These are phyloP conservation scores for Scytalidium sp. DNA, from an alignment of 2,329 filamentous ascomycete species.

Conservation along the genomic window DNA sequence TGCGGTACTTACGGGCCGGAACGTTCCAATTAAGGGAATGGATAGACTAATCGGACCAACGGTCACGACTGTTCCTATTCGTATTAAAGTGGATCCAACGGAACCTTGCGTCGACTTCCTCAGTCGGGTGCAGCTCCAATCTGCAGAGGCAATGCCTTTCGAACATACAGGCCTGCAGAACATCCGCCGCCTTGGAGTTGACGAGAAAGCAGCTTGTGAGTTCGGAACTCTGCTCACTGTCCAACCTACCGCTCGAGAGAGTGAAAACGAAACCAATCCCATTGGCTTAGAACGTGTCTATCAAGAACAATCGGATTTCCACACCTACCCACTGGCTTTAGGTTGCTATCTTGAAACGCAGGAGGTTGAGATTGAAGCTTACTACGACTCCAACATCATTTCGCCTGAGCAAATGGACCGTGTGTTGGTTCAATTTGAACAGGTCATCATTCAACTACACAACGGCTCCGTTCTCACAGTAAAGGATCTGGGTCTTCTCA, in stretches of 20 bases:
- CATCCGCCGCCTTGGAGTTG: slow-evolving; percentile 2
- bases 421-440: slow-evolving; percentile 9
- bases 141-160: slow-evolving; percentile 40
- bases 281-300: too few relatives aligned
- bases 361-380: slow-evolving; percentile 8
- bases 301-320: slow-evolving; percentile 12
- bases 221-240: slow-evolving; percentile 5
- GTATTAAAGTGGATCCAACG: slow-evolving; percentile 27
- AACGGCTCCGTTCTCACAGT: too few relatives aligned
- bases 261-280: too few relatives aligned
- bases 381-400: slow-evolving; percentile 8
- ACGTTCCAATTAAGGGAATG: slow-evolving; percentile 34
- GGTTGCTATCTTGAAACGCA: slow-evolving; percentile 6
- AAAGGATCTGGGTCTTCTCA: too few relatives aligned
- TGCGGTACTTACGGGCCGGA: slow-evolving; percentile 38
- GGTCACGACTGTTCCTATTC: slow-evolving; percentile 37
- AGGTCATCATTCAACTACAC: slow-evolving; percentile 5
- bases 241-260: too few relatives aligned
- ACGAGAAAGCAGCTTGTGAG: slow-evolving; percentile 2
- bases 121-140: slow-evolving; percentile 40
- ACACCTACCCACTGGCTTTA: slow-evolving; percentile 13
- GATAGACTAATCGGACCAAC: slow-evolving; percentile 35
- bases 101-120: slow-evolving; percentile 37
- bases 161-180: slow-evolving; percentile 32
- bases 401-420: slow-evolving; percentile 4